Evolutionary conservation across 2,329 filamentous ascomycete species (phyloP), one percentile per base, ranked within the genome.

Genomic region (Fusarium compactum): DNA sequence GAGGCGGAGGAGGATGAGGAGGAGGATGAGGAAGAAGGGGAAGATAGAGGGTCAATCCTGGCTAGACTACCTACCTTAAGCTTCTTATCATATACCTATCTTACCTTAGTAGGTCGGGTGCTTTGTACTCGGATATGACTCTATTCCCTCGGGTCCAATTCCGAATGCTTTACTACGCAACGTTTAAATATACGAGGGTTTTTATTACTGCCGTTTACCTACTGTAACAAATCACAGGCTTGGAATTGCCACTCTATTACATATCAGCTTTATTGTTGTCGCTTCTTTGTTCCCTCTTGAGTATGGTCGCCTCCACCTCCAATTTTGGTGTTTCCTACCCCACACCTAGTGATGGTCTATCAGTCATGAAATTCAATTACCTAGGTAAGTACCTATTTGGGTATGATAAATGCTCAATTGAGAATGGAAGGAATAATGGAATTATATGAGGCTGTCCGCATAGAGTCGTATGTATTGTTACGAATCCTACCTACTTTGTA

Each of bases 401-500:
- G 34, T n/a, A 38, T 6, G 34, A 38, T n/a, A n/a, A 38, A n/a
- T 38, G 9, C 10, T 38, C 34, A 11, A 38, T 38, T 18, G 18
- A 38, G 10, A 38, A 38, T 38, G 34, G n/a, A n/a, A 38, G 16
- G 18, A 38, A 18, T 38, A 3, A 38, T 6, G 18, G 18, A n/a
- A 29, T 41, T 20, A 14, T n/a, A 43, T 38, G 44, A 18, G 9
- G 25, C 32, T 52, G 9, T 16, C 34, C 15, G 30, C n/a, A 43
- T 11, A 43, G 25, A 47, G 18, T 10, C 29, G 20, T 18, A 24
- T n/a, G 8, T 22, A 41, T 12, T 22, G 32, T 44, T 62, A 76
- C n/a, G 74, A 43, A 5, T 74, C 73, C 30, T 67, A 47, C 73
- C 30, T 67, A 47, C 63, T 76, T 76, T 30, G 54, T 67, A 27